Percentiles rank a stretch among this genome's conserved stretches.
Conservation (phyloP, 1,284 basidiomycete species). For the Trichosporon sp. region DNA sequence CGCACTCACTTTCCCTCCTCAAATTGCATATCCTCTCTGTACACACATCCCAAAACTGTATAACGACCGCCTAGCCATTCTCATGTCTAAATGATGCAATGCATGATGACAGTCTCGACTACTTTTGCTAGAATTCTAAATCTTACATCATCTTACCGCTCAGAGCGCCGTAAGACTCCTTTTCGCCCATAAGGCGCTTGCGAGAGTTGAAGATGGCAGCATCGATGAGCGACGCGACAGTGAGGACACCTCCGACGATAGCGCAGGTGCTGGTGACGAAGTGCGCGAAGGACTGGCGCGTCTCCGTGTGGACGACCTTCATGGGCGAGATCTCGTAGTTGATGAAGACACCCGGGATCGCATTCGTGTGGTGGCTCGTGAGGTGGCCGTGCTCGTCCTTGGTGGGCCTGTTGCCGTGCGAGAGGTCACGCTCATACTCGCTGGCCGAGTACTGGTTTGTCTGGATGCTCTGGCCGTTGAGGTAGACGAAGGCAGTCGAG, state of each 20-base stretch:
- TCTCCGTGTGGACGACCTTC: slow-evolving; percentile 83
- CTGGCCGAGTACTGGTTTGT: slow-evolving; percentile 83
- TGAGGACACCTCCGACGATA: slow-evolving; percentile 93
- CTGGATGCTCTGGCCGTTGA: slow-evolving; percentile 60
- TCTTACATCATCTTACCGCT: slow-evolving; percentile 44
- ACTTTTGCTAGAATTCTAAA: not conserved
- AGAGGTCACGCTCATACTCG: slow-evolving; percentile 86
- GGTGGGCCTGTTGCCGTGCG: slow-evolving; percentile 50
- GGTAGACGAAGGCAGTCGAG: slow-evolving; percentile 77
- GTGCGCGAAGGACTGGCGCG: slow-evolving; percentile 88
- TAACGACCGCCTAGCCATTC: not conserved
- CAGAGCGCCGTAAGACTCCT: slow-evolving; percentile 28
- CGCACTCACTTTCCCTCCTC: too few species aligned
- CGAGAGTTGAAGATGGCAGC: slow-evolving; percentile 64
- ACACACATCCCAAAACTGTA: not conserved
- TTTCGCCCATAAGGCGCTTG: slow-evolving; percentile 35
- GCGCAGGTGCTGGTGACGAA: slow-evolving; percentile 96
- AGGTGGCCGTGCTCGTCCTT: slow-evolving; percentile 61
- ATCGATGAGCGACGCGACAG: slow-evolving; percentile 88
- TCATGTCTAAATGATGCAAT: not conserved
- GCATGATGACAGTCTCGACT: slow-evolving; percentile 3
- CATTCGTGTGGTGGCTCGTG: slow-evolving; percentile 71
- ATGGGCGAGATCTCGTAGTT: slow-evolving; percentile 99
- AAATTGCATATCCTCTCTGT: not conserved
- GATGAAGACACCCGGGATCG: slow-evolving; percentile 82